phyloP scores from a whole-genome alignment of 1,284 basidiomycete genomes.

The Ceratobasidium sp. region DNA sequence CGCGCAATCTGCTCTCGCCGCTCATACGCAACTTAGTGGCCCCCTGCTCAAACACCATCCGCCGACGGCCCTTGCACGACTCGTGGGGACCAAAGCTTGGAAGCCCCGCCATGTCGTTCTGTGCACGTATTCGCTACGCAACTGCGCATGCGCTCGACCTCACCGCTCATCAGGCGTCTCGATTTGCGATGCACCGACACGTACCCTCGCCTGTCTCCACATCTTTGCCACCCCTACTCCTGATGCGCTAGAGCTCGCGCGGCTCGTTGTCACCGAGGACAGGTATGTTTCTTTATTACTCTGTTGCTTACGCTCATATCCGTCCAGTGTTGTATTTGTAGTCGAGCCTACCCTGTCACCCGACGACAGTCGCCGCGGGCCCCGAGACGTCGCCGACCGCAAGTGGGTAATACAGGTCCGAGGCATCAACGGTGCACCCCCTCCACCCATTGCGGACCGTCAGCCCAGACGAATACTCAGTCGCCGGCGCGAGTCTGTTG shows the following conservation, averaged over 20 bases:
- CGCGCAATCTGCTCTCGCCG: constrained; percentile 31
- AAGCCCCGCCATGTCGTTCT: constrained; percentile 29
- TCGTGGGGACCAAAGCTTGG: constrained; percentile 27
- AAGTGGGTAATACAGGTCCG: constrained; percentile 32
- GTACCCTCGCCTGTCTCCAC: constrained; percentile 33
- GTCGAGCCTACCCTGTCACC: constrained; percentile 30
- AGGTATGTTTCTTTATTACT: constrained; percentile 11
- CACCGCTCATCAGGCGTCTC: constrained; percentile 17
- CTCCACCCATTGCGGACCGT: constrained; percentile 1
- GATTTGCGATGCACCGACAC: constrained; percentile 15
- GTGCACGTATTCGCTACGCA: constrained; percentile 27
- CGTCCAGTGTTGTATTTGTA: constrained; percentile 29
- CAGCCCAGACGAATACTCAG: neutral
- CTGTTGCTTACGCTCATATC: neutral
- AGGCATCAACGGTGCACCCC: constrained; percentile 31
- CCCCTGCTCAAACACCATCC: constrained; percentile 33
- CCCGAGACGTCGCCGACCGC: constrained; percentile 22
- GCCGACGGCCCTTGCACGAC: constrained; percentile 21
- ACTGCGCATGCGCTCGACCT: constrained; percentile 19
- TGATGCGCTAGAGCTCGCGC: constrained; percentile 36
- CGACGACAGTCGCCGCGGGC: constrained; percentile 33
- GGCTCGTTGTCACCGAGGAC: constrained; percentile 36
- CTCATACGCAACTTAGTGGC: constrained; percentile 30
- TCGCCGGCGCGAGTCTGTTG: constrained; percentile 22
- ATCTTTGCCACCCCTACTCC: constrained; percentile 34